Evolutionary conservation across 2,329 filamentous ascomycete genomes (phyloP).

Genomic region (Huntiella decipiens): DNA sequence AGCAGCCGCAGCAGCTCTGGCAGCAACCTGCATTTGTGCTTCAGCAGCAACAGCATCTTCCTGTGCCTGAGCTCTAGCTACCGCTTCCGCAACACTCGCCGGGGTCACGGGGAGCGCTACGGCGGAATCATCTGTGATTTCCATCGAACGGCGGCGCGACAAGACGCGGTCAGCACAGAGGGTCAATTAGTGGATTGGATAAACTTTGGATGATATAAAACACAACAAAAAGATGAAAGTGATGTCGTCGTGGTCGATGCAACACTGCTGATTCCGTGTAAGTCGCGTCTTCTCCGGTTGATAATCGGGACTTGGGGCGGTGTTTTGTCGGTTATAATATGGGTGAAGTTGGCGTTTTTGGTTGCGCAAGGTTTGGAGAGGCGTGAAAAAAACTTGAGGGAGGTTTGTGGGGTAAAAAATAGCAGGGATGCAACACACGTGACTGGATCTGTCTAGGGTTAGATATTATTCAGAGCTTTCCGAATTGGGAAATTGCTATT

Average conservation of each 20-base stretch:
- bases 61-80: constrained; percentile 5
- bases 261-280: constrained; percentile 4
- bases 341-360: constrained; percentile 8
- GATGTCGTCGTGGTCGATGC: neutral
- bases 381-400: too few species aligned
- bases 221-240: neutral
- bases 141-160: too few species aligned
- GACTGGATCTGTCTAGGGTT: too few species aligned
- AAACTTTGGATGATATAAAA: neutral
- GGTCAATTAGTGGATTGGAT: too few species aligned
- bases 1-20: constrained; percentile 1
- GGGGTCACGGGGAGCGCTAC: neutral
- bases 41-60: neutral
- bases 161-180: too few species aligned
- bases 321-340: constrained; percentile 12
- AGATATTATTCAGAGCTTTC: too few species aligned
- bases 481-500: too few species aligned
- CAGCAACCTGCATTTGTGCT: neutral
- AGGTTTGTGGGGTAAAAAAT: too few species aligned
- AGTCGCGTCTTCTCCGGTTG: constrained; percentile 12
- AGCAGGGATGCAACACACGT: too few species aligned
- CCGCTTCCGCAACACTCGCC: constrained; percentile 2
- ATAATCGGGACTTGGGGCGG: constrained; percentile 11
- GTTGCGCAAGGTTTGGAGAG: neutral
- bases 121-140: neutral